A percentile compares a stretch with the other conserved stretches of the same genome.
phyloP scores from a whole-genome alignment of 495 filamentous ascomycete species.

The Podospora tetraspora region DNA sequence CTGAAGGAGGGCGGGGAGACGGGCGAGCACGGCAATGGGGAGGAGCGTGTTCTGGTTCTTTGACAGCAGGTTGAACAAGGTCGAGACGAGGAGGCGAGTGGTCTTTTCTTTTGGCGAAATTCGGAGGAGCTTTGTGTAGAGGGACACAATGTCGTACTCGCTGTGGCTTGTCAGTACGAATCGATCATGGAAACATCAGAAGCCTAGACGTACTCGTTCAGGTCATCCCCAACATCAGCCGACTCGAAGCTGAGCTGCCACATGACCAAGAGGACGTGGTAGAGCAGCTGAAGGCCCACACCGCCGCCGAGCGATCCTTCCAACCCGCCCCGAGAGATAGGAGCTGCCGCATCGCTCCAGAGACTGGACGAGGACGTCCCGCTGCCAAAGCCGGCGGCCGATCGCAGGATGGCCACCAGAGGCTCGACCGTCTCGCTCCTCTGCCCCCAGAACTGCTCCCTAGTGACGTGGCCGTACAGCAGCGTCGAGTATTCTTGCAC shows the following conservation, averaged over 20 bases:
- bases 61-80: slow-evolving; percentile 78
- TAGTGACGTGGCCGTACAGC: slow-evolving; percentile 67
- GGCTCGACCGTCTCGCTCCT: slow-evolving; percentile 76
- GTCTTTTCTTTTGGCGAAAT: slow-evolving; percentile 97
- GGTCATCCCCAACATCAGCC: slow-evolving; percentile 70
- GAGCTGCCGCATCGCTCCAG: slow-evolving; percentile 55
- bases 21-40: slow-evolving; percentile 72
- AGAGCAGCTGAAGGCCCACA: slow-evolving; percentile 88
- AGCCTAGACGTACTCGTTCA: slow-evolving; percentile 62
- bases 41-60: slow-evolving; percentile 72
- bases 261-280: slow-evolving; percentile 84
- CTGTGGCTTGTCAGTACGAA: slow-evolving; percentile 36
- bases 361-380: slow-evolving; percentile 61
- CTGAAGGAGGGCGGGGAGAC: slow-evolving; percentile 72
- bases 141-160: slow-evolving; percentile 84
- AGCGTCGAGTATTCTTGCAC: slow-evolving; percentile 86
- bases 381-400: slow-evolving; percentile 65
- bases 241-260: slow-evolving; percentile 98
- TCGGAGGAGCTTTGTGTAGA: slow-evolving; percentile 84
- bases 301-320: slow-evolving; percentile 69
- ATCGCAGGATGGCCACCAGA: slow-evolving; percentile 73
- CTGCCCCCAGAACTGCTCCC: slow-evolving; percentile 83
- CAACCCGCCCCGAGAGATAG: slow-evolving; percentile 45
- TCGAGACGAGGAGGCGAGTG: slow-evolving; percentile 83
- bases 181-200: background rate